Evolutionary conservation across 306 rosid genomes (phyloP).

Genomic region (Oemleria cerasiformis): DNA sequence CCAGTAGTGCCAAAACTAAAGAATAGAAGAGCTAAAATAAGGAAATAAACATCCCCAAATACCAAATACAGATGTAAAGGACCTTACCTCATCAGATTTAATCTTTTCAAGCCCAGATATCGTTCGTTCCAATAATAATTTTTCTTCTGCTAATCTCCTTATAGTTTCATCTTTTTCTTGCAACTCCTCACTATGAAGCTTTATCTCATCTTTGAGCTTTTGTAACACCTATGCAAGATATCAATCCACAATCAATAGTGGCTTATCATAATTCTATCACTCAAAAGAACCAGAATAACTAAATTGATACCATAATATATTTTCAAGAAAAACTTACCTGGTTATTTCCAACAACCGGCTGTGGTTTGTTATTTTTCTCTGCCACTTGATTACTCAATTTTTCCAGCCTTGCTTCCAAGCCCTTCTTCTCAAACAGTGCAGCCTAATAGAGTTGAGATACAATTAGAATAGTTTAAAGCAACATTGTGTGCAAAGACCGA

Average conservation of each 20-base stretch:
- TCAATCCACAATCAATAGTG: slow-evolving; percentile 13
- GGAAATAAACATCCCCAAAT: not conserved
- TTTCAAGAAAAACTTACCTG: slow-evolving; percentile 42
- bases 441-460: slow-evolving; percentile 46
- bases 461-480: slow-evolving; percentile 3
- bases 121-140: slow-evolving; percentile 52
- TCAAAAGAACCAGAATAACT: slow-evolving; percentile 6
- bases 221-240: slow-evolving; percentile 37
- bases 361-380: slow-evolving; percentile 51
- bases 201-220: slow-evolving; percentile 73
- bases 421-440: slow-evolving; percentile 56
- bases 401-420: slow-evolving; percentile 61
- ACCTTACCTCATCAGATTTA: slow-evolving; percentile 63
- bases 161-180: slow-evolving; percentile 61
- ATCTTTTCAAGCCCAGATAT: slow-evolving; percentile 53
- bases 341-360: slow-evolving; percentile 45
- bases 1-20: not conserved
- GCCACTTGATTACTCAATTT: slow-evolving; percentile 51
- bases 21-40: not conserved
- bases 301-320: slow-evolving; percentile 13
- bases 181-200: slow-evolving; percentile 52
- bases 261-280: slow-evolving; percentile 1
- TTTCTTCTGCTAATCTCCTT: slow-evolving; percentile 57
- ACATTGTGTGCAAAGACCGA: slow-evolving; percentile 4
- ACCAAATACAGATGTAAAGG: slow-evolving; percentile 14